These are phyloP conservation scores for Capsicum chinense DNA, from an alignment of 257 asterid genomes.

Conservation along the genomic window DNA sequence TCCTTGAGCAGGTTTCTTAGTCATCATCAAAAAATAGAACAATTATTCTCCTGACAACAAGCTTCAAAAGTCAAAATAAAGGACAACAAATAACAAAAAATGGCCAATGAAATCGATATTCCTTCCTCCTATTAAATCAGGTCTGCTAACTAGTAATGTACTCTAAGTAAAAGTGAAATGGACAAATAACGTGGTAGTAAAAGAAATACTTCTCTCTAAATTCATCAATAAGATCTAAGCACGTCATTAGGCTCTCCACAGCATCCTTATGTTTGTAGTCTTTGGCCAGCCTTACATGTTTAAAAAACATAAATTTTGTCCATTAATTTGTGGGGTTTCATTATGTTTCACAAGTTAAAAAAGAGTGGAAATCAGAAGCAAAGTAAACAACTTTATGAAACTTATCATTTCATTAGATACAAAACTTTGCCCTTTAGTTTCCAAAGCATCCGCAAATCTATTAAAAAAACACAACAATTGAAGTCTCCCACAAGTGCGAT, in stretches of 20 bases:
- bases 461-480: slow-evolving; percentile 25
- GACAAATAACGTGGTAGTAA: slow-evolving; percentile 26
- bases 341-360: background rate
- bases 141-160: no score
- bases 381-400: background rate
- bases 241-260: slow-evolving; percentile 58
- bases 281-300: slow-evolving; percentile 93
- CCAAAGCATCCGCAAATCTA: slow-evolving; percentile 45
- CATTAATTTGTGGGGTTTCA: background rate
- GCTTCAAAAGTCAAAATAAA: slow-evolving; percentile 44
- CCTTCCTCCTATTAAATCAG: background rate
- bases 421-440: slow-evolving; percentile 73
- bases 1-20: no score
- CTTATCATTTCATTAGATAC: slow-evolving; percentile 52
- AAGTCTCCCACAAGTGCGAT: background rate
- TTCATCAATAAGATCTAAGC: slow-evolving; percentile 67
- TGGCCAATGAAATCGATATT: background rate
- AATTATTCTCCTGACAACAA: slow-evolving; percentile 49
- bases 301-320: slow-evolving; percentile 17
- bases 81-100: slow-evolving; percentile 17
- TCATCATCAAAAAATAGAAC: no score
- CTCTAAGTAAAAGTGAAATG: background rate
- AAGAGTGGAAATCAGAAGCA: background rate
- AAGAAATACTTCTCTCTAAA: slow-evolving; percentile 77
- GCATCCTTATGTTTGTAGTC: slow-evolving; percentile 94